A percentile compares a stretch with the other conserved stretches of the same genome.
Evolutionary conservation across 352 stramenopile species (phyloP).

Genomic region (Globisporangium ultimum): DNA sequence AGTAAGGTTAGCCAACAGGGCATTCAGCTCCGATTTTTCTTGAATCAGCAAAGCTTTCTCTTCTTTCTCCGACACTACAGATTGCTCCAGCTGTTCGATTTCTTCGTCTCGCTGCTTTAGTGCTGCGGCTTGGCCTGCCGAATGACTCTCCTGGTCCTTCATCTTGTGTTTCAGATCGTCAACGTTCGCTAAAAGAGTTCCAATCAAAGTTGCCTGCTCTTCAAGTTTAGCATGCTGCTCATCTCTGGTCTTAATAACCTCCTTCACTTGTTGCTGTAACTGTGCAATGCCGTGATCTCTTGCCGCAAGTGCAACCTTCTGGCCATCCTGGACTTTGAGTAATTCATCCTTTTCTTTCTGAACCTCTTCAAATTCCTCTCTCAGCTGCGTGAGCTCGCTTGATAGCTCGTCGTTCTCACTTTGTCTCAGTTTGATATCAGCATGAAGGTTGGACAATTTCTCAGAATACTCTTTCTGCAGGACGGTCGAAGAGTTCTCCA

Average conservation of each 20-base stretch:
- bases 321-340: too few relatives aligned
- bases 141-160: neutral
- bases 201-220: conserved; percentile 4
- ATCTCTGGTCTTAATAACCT: too few relatives aligned
- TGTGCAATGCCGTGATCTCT: too few relatives aligned
- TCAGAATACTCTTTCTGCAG: conserved; percentile 14
- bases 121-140: neutral
- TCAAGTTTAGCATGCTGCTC: too few relatives aligned
- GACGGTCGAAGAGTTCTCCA: conserved; percentile 1
- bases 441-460: conserved; percentile 11
- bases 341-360: too few relatives aligned
- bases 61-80: neutral
- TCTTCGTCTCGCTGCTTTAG: conserved; percentile 2
- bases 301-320: too few relatives aligned
- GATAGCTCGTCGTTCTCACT: neutral
- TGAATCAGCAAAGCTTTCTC: neutral
- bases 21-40: neutral
- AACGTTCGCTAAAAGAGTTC: conserved; percentile 6
- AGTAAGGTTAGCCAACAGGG: too few relatives aligned
- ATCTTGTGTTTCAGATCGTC: neutral
- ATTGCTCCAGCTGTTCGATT: neutral
- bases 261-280: too few relatives aligned
- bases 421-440: neutral
- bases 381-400: neutral
- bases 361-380: too few relatives aligned